These are phyloP conservation scores for Hypoxylon sp. DNA, from an alignment of 2,329 filamentous ascomycete species.

Conservation along the genomic window DNA sequence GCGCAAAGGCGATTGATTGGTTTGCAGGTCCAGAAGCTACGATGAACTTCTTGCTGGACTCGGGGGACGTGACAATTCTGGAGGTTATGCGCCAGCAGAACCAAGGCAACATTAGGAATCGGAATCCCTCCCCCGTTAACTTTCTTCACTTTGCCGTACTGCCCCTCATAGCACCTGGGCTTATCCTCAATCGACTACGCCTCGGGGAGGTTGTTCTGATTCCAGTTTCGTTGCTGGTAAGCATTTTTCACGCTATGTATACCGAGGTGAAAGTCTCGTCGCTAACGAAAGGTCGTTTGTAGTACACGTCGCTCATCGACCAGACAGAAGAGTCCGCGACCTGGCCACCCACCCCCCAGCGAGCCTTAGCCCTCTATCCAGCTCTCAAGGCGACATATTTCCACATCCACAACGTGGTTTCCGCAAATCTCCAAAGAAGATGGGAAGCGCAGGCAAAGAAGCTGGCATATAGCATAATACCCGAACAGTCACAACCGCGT, in stretches of 20 bases:
- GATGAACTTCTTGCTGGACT: slow-evolving; percentile 51
- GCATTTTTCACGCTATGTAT: not conserved
- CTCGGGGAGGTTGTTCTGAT: slow-evolving; percentile 60
- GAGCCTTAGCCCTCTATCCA: slow-evolving; percentile 61
- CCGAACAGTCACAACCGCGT: not conserved
- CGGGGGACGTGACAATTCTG: slow-evolving; percentile 16
- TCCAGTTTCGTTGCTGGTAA: slow-evolving; percentile 45
- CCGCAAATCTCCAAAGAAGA: slow-evolving; percentile 56
- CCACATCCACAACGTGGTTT: slow-evolving; percentile 57
- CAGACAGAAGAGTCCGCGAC: slow-evolving; percentile 55
- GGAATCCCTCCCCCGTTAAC: slow-evolving; percentile 29
- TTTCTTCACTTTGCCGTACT: slow-evolving; percentile 49
- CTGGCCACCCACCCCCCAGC: slow-evolving; percentile 64
- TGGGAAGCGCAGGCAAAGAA: slow-evolving; percentile 54
- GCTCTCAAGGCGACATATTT: slow-evolving; percentile 53
- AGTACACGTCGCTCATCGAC: slow-evolving; percentile 60
- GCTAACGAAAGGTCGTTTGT: slow-evolving; percentile 7
- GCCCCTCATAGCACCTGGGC: slow-evolving; percentile 71
- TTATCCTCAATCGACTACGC: slow-evolving; percentile 72
- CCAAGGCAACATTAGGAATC: not conserved
- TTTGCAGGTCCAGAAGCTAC: slow-evolving; percentile 61
- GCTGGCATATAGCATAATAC: not conserved
- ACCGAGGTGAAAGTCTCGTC: not conserved
- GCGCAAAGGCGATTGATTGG: slow-evolving; percentile 57
- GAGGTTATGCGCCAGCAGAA: slow-evolving; percentile 19